phyloP scores from a whole-genome alignment of 2,329 filamentous ascomycete genomes.

The Alternaria hordeiaustralica region DNA sequence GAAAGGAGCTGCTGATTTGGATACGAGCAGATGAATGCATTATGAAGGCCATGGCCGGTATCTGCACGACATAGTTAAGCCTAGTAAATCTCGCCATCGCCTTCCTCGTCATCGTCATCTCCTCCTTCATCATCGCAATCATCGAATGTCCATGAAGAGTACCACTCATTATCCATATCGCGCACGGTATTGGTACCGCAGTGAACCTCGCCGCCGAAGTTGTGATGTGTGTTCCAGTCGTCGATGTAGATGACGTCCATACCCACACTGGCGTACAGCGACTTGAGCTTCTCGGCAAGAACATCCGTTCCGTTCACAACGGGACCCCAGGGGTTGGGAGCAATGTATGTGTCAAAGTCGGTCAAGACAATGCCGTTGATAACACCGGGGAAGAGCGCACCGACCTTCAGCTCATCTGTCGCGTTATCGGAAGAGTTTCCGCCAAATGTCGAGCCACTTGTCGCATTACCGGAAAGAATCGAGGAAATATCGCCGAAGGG shows the following conservation, averaged over 20 bases:
- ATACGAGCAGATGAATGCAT: neutral
- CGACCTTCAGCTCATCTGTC: neutral
- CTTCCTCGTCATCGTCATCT: neutral
- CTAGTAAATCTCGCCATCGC: neutral
- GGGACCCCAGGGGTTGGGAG: neutral
- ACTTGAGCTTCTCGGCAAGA: neutral
- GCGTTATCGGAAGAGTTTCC: neutral
- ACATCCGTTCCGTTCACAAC: neutral
- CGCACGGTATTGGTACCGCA: constrained; percentile 13
- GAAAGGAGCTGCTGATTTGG: neutral
- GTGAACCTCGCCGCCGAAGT: constrained; percentile 8
- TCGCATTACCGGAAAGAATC: neutral
- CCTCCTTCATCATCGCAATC: neutral
- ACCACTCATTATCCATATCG: neutral
- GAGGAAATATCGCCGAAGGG: neutral
- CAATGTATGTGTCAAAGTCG: neutral
- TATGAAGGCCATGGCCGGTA: neutral
- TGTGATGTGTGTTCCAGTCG: constrained; percentile 13
- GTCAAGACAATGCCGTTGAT: neutral
- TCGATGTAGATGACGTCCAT: constrained; percentile 10
- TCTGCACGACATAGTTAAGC: neutral
- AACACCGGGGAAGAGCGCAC: neutral
- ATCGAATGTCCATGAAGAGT: neutral
- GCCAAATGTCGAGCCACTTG: neutral
- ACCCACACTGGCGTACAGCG: constrained; percentile 1